A percentile compares a stretch with the other conserved stretches of the same genome.
Evolutionary conservation across 805 yeast species (phyloP).

Genomic region (Kluyveromyces nonfermentans): DNA sequence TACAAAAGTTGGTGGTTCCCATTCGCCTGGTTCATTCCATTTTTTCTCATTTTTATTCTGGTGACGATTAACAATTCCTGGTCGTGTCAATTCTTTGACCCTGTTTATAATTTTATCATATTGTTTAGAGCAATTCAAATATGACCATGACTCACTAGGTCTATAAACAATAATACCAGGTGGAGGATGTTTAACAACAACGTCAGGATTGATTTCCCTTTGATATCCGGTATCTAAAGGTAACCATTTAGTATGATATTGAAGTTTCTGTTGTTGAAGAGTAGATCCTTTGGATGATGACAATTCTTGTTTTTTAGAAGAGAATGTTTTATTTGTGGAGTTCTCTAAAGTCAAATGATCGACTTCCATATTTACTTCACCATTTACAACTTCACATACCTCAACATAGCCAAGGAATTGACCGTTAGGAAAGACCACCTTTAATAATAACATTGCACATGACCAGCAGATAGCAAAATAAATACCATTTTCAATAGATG

Average conservation of each 20-base stretch:
- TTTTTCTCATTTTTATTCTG: slow-evolving; percentile 48
- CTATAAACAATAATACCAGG: slow-evolving; percentile 85
- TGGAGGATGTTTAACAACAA: slow-evolving; percentile 68
- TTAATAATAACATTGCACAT: slow-evolving; percentile 59
- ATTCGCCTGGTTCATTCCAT: slow-evolving; percentile 80
- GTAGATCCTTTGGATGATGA: background rate
- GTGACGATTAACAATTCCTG: slow-evolving; percentile 40
- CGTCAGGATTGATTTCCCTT: slow-evolving; percentile 42
- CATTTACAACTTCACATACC: slow-evolving; percentile 53
- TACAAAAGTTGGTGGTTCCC: slow-evolving; percentile 32
- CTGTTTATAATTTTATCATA: slow-evolving; percentile 60
- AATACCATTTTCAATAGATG: slow-evolving; percentile 79
- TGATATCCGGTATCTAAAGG: slow-evolving; percentile 38
- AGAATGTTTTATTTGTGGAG: background rate
- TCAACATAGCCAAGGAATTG: slow-evolving; percentile 71
- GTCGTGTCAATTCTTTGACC: slow-evolving; percentile 49
- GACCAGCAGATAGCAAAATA: slow-evolving; percentile 87
- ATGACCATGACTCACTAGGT: slow-evolving; percentile 71
- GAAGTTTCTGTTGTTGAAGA: slow-evolving; percentile 17
- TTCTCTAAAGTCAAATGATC: background rate
- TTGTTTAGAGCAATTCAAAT: slow-evolving; percentile 71
- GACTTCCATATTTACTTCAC: background rate
- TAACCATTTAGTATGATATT: slow-evolving; percentile 58
- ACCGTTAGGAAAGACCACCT: slow-evolving; percentile 74
- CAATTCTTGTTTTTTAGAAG: background rate